Evolutionary conservation across 805 yeast genomes (phyloP), one percentile per base, ranked within the genome.

Genomic region (Yarrowia sp.): DNA sequence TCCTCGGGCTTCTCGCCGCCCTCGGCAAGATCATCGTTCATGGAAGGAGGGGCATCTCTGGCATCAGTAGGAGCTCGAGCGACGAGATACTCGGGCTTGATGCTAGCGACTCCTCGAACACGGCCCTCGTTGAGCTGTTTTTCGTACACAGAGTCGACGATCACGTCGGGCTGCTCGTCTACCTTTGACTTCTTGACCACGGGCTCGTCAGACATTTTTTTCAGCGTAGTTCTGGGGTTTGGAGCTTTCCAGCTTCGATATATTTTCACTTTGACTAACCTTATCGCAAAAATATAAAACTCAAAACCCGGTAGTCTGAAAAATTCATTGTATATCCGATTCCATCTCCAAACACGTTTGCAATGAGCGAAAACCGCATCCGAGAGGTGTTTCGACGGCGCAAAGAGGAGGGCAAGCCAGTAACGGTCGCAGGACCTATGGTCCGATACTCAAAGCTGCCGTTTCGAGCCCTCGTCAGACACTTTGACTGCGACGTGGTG

Each of bases 361-460:
- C 6, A 6, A 49, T 49, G 55, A n/a, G 39, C 13, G 74, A 79
- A 39, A 82, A 85, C 76, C 84, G 84, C 71, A 90, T 90, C 14
- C 72, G 86, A 19, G 76, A 79, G 49, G 84, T 87, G 15, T 80
- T 87, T 12, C 78, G 80, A 66, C 77, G 82, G 79, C 88, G 74
- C 75, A 78, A 70, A 66, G 72, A 30, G 2, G 84, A 83, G 69
- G 80, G 80, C 4, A 77, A 88, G 69, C 88, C 89, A 0, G 91
- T 85, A 0, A 84, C 82, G 50, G 82, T 90, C 12, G 87, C 91
- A 0, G 99, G 98, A 0, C 99, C 99, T 5, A 95, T 95, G 99
- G 99, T 95, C 0, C 81, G 99, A 64, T 95, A 95, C 80, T 91
- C 97, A 0, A 94, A 95, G 76, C 83, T 95, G 50, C 97, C 98